These are phyloP conservation scores for Saturnispora diversa DNA, from an alignment of 805 yeast species.

Conservation along the genomic window DNA sequence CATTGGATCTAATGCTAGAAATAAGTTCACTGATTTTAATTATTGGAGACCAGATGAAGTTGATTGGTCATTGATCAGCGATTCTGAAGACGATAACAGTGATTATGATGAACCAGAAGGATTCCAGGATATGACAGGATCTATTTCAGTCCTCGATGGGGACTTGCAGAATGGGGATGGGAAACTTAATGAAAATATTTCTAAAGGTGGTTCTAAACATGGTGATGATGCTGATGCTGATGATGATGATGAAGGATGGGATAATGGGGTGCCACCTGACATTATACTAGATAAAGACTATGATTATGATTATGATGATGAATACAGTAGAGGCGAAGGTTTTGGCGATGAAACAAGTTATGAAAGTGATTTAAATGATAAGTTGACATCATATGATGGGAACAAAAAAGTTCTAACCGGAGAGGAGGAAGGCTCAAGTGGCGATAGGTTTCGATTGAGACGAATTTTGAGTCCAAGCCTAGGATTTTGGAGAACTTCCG, in stretches of 20 bases:
- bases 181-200: too few species aligned
- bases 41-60: conserved; percentile 84
- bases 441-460: neutral
- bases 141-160: too few species aligned
- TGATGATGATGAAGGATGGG: conserved; percentile 21
- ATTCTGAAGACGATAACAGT: conserved; percentile 45
- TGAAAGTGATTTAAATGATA: too few species aligned
- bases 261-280: conserved; percentile 3
- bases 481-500: conserved; percentile 1
- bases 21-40: conserved; percentile 75
- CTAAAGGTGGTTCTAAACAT: too few species aligned
- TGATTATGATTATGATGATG: conserved; percentile 19
- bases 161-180: too few species aligned
- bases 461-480: conserved; percentile 6
- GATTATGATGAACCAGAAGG: conserved; percentile 24
- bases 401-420: too few species aligned
- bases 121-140: too few species aligned
- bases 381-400: too few species aligned
- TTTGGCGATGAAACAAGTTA: conserved; percentile 25
- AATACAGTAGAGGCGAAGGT: conserved; percentile 28
- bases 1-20: conserved; percentile 33
- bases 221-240: conserved; percentile 22
- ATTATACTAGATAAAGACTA: neutral
- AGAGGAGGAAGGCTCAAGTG: conserved; percentile 1
- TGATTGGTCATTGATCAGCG: conserved; percentile 36